Base-by-base conservation (phyloP, 768 basidiomycete genomes). In the Nidularia pulvinata region DNA sequence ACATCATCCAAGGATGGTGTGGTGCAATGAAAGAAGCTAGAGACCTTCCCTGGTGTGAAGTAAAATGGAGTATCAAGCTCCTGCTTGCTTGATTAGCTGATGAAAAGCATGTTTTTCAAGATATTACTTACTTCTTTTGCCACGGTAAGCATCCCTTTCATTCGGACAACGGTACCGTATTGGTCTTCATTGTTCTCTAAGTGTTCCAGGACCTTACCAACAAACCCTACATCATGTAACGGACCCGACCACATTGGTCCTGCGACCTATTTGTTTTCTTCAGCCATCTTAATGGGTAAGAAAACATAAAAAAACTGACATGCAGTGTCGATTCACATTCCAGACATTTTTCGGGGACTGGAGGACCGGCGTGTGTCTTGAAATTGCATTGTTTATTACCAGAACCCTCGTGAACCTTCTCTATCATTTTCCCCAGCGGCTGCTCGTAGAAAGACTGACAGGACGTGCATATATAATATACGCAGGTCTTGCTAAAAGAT, bases 201-300 rank as follows among this genome's bases (percentile, higher is more conserved):
- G 61, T 95, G 90, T 19, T 80, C 74, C 33, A 97, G 73, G 11
- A 96, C 86, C 57, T 83, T 82, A n/a, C 72, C 66, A 5, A 93
- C 78, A 61, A 98, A 99, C 5, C 74, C 76, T 1, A 72, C 59
- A 64, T 94, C 81, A 62, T 99, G 97, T 22, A 99, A 70, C 1
- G 88, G 83, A 1, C 89, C 95, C 5, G 89, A 86, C 97, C 97
- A 98, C 91, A 99, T 95, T 0, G 97, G 97, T 1, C 97, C 97
- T 16, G 90, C 93, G 35, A 95, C 65, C 93, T 96, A 44, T 42
- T 48, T 42, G 46, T 19, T 5, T 25, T 16, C 47, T 25, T 43
- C 14, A 52, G 49, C 50, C 45, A 42, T 39, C 11, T 32, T 11
- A 19, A 32, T 19, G 14, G 34, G 32, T 6, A 19, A n/a, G 11